Evolutionary conservation across 2,329 filamentous ascomycete genomes (phyloP).

Genomic region (Massarina eburnea): DNA sequence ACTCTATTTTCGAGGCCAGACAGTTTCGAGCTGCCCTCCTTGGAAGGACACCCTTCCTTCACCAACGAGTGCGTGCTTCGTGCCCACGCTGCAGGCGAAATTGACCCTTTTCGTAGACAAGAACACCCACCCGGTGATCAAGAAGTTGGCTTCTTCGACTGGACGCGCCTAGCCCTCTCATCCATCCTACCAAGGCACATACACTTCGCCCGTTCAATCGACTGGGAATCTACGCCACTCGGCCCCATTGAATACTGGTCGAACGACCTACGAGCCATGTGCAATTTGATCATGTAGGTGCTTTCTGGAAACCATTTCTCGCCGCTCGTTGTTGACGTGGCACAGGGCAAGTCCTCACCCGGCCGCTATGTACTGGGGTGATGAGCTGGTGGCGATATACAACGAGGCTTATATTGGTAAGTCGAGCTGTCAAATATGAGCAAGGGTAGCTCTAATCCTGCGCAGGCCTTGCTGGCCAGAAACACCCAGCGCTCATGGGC

Average conservation of each 20-base stretch:
- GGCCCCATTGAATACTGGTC: constrained; percentile 77
- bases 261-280: constrained; percentile 72
- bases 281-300: constrained; percentile 72
- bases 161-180: constrained; percentile 71
- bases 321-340: constrained; percentile 2
- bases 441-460: background rate
- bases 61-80: constrained; percentile 46
- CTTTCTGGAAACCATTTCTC: background rate
- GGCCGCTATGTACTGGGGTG: constrained; percentile 78
- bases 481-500: constrained; percentile 77
- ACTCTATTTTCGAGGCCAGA: constrained; percentile 11
- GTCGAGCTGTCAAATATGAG: background rate
- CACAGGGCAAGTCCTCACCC: constrained; percentile 51
- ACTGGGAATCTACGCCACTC: constrained; percentile 73
- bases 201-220: constrained; percentile 68
- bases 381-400: constrained; percentile 68
- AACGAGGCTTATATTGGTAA: constrained; percentile 66
- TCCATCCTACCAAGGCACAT: constrained; percentile 70
- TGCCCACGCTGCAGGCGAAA: constrained; percentile 42
- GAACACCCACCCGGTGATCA: constrained; percentile 20
- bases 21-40: constrained; percentile 19
- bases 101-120: constrained; percentile 43
- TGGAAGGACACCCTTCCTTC: constrained; percentile 32
- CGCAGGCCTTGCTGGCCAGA: constrained; percentile 66
- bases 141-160: constrained; percentile 69